Evolutionary conservation across 192 early-diverging fungal genomes (phyloP), one percentile per base, ranked within the genome.

Genomic region (Linnemannia schmuckeri): DNA sequence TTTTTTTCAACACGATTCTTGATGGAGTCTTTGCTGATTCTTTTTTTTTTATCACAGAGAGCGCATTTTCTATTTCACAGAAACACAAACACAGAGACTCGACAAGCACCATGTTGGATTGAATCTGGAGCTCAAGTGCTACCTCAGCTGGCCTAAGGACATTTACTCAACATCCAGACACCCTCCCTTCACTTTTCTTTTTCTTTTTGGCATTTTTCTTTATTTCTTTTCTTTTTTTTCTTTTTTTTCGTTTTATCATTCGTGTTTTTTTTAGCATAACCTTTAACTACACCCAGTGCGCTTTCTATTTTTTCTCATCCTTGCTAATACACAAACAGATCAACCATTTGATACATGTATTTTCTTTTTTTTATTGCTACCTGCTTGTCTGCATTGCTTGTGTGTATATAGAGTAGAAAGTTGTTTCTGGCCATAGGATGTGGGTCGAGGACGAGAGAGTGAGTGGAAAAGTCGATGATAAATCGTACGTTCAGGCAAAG

Each of bases 291-390:
- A 57, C 27, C 55, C 17, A 57, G 55, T n/a, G 55, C 55, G 22
- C 55, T 27, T 66, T 66, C 30, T 35, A 10, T 61, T 10, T 27
- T n/a, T 61, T 61, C 52, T 57, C 55, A 12, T 57, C 55, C 27
- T 57, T 57, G 55, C 55, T 57, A 57, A 57, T 57, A 57, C 55
- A 57, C 55, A 57, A n/a, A 27, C 55, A 57, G 55, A 57, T 57
- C 24, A n/a, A 57, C n/a, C 55, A 27, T 57, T 57, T 9, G 49
- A 52, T 52, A 52, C 18, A 20, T 52, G 1, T 27, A 7, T 6
- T 57, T 5, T 57, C 24, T 27, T 27, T 57, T n/a, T 27, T 27
- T 27, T 49, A 15, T 49, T 17, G 47, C 47, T 49, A 49, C 4
- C 17, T 49, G 17, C 47, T 49, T 27, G 10, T 10, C 0, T 18